Conservation (phyloP, 345 rosid species). For the Salix suchowensis region DNA sequence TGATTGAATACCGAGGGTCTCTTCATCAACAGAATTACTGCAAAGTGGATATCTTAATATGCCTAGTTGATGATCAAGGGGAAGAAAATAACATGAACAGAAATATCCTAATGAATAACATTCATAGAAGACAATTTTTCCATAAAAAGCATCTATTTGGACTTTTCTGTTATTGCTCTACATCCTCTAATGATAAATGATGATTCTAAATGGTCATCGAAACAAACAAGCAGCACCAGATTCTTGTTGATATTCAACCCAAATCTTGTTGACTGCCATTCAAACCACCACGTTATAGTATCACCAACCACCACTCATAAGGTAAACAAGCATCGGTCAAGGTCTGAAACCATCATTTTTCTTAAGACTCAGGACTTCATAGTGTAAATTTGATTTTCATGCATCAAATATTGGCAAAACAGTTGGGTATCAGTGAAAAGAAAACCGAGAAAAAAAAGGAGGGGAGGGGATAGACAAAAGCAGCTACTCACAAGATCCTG, state of each 20-base stretch:
- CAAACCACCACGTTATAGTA: not conserved
- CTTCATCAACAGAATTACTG: not conserved
- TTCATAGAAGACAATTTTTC: not conserved
- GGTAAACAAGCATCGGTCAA: not conserved
- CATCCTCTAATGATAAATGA: not conserved
- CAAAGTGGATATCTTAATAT: not conserved
- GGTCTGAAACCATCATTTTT: not conserved
- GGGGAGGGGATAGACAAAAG: not conserved
- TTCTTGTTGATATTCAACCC: not conserved
- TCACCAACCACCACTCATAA: not conserved
- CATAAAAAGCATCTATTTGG: not conserved
- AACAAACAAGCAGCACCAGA: not conserved
- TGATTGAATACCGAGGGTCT: not conserved
- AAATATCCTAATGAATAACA: not conserved
- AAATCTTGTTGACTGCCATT: not conserved
- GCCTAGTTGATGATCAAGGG: not conserved
- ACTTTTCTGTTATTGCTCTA: not conserved
- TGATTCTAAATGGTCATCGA: not conserved
- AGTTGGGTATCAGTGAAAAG: not conserved
- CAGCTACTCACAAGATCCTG: slow-evolving; percentile 87
- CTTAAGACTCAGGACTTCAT: not conserved
- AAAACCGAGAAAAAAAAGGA: not conserved
- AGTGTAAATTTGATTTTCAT: not conserved
- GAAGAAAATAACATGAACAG: not conserved
- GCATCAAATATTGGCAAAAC: not conserved